These are phyloP conservation scores for Lindgomyces ingoldianus DNA, from an alignment of 495 filamentous ascomycete genomes.

Conservation along the genomic window DNA sequence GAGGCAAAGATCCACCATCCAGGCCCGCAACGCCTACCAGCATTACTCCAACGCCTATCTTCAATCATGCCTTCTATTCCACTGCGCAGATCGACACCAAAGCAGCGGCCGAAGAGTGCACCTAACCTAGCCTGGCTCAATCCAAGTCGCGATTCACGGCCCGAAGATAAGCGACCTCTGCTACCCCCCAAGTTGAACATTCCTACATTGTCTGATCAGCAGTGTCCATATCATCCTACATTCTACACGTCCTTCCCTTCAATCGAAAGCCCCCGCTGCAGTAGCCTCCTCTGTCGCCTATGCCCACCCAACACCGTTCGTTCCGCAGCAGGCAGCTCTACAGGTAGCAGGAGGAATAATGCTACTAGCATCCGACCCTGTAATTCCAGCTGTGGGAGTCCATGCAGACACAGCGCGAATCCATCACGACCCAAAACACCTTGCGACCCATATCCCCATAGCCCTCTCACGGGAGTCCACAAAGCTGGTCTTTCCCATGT, in stretches of 20 bases:
- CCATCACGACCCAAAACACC: neutral
- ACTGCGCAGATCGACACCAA: conserved; percentile 4
- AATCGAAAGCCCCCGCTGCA: conserved; percentile 2
- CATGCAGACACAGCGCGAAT: neutral
- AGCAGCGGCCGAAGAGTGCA: neutral
- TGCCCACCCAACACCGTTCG: neutral
- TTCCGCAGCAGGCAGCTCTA: neutral
- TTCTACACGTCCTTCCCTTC: conserved; percentile 16
- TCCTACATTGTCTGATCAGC: neutral
- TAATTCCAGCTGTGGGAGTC: neutral
- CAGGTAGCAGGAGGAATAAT: neutral
- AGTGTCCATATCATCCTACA: conserved; percentile 20
- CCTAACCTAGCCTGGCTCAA: neutral
- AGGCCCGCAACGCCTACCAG: neutral
- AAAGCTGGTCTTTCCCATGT: neutral
- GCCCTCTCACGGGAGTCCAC: neutral
- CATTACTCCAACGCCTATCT: neutral
- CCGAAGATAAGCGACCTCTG: neutral
- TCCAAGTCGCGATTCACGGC: neutral
- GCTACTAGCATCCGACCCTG: no score
- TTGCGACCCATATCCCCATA: neutral
- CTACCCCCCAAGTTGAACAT: neutral
- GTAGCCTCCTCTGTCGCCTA: conserved; percentile 1
- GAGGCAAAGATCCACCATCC: neutral
- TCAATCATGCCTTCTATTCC: neutral